A percentile compares a stretch with the other conserved stretches of the same genome.
These are phyloP conservation scores for Vaccinium darrowii DNA, from an alignment of 148 eudicot genomes.

Conservation along the genomic window DNA sequence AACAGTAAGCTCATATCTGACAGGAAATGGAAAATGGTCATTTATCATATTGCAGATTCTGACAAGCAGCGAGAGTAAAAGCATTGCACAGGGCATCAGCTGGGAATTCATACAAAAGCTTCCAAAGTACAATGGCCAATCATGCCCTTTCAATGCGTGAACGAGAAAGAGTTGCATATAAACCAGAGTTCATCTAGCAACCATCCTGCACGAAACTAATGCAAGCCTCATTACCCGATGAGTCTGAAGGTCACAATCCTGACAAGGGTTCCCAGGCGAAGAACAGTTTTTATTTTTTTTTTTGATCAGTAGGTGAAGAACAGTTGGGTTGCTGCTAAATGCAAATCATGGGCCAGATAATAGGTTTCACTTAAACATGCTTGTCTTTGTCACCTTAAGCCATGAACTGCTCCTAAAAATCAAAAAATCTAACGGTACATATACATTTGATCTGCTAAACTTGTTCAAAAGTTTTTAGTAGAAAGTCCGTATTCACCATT, in stretches of 20 bases:
- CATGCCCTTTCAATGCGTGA: background rate
- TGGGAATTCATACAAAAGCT: background rate
- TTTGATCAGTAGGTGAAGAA: background rate
- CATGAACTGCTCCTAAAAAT: background rate
- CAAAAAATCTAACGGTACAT: background rate
- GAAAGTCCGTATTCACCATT: background rate
- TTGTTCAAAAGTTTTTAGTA: background rate
- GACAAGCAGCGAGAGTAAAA: background rate
- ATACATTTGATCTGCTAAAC: background rate
- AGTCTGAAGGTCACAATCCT: background rate
- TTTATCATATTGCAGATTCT: background rate
- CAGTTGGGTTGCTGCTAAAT: background rate
- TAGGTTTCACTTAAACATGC: background rate
- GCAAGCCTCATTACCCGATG: constrained; percentile 1
- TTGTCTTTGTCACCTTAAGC: background rate
- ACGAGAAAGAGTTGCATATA: background rate
- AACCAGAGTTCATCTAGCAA: background rate
- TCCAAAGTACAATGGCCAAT: background rate
- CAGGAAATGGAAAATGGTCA: background rate
- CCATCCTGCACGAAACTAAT: background rate
- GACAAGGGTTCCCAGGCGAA: background rate
- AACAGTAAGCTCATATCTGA: background rate
- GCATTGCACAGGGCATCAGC: background rate
- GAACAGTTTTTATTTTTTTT: background rate
- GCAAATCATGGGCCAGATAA: background rate